Base-by-base conservation (phyloP, 306 rosid species). In the Ochetophila trinervis region DNA sequence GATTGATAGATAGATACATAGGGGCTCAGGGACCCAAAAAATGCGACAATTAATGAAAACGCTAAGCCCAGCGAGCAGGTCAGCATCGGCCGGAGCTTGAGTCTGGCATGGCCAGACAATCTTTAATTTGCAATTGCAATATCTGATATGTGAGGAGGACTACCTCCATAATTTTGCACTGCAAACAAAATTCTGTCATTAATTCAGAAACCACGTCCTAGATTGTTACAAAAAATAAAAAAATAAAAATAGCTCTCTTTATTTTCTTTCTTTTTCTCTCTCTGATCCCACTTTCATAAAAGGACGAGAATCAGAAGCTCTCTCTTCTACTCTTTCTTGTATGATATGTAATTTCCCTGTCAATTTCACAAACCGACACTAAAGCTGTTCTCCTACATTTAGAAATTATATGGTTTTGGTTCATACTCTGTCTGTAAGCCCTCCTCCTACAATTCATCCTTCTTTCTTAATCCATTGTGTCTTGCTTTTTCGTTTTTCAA, bases 1-100 rank as follows among this genome's bases (percentile, higher is more conserved):
- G 57, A 58, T n/a, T n/a, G n/a, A n/a, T n/a, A n/a, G n/a, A n/a
- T n/a, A n/a, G n/a, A n/a, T n/a, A n/a, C 53, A 21, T n/a, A 42
- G 14, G 60, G 67, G 82, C 89, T 79, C 89, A 66, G 64, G 59
- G 72, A 78, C 80, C 86, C 82, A 86, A 77, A 81, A 82, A 76
- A 76, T 76, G 78, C 74, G 78, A 78, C 63, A 71, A 74, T 88
- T 79, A 85, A 83, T 76, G 72, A 75, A 63, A 78, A 63, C 44
- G 22, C 60, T 37, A 65, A 55, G 34, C 71, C 56, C 64, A 40
- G 45, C 8, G 45, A 45, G 50, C 73, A 62, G 23, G 68, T 7
- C 20, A 22, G 34, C 12, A 14, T 27, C 51, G 55, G 47, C 35
- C 45, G 23, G 67, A 55, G 61, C 49, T 68, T 67, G 72, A 79